phyloP scores from a whole-genome alignment of 345 rosid species.

The Dipteronia sinensis region DNA sequence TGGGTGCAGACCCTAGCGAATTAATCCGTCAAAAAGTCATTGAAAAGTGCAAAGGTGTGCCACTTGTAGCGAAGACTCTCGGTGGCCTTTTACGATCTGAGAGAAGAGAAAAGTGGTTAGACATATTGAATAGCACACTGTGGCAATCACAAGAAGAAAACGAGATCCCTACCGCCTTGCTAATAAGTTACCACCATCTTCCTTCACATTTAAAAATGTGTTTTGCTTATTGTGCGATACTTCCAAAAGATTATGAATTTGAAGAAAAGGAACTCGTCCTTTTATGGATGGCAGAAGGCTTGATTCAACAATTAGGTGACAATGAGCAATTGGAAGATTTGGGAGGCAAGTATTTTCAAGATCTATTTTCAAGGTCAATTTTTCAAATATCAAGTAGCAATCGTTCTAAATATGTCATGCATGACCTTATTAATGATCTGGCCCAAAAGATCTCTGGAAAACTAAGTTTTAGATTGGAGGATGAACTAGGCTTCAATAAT shows the following conservation, averaged over 20 bases:
- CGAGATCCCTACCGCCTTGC: not conserved
- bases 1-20: not conserved
- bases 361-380: conserved; percentile 19
- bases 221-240: not conserved
- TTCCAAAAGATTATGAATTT: not conserved
- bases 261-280: not conserved
- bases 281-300: conserved; percentile 9
- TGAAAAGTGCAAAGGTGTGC: not conserved
- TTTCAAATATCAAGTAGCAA: not conserved
- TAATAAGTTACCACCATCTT: not conserved
- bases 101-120: not conserved
- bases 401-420: not conserved
- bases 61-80: not conserved
- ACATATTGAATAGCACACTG: not conserved
- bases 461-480: not conserved
- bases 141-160: not conserved
- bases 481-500: not conserved
- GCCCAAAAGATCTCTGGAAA: not conserved
- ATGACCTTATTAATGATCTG: not conserved
- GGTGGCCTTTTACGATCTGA: not conserved
- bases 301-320: not conserved
- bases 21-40: not conserved
- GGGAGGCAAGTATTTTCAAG: conserved; percentile 7
- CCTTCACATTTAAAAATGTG: conserved; percentile 3
- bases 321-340: not conserved